Evolutionary conservation across 257 asterid species (phyloP).

Genomic region (Solanum lignicaule): DNA sequence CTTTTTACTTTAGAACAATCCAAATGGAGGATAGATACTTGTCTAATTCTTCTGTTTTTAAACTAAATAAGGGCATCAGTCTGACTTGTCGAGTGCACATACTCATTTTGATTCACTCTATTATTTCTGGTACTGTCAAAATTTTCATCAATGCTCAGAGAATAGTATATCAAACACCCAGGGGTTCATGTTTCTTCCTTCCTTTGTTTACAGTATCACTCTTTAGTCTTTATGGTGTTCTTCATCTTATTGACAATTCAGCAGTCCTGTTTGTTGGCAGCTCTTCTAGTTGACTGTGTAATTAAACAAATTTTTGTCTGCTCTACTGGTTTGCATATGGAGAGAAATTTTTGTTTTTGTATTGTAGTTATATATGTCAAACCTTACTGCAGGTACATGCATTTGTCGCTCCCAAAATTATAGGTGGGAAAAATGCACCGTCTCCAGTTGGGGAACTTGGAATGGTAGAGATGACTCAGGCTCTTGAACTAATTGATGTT

Average conservation of each 20-base stretch:
- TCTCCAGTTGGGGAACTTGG: slow-evolving; percentile 98
- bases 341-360: neutral
- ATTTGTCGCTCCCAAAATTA: slow-evolving; percentile 90
- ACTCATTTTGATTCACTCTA: neutral
- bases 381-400: slow-evolving; percentile 65
- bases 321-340: neutral
- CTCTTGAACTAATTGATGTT: slow-evolving; percentile 71
- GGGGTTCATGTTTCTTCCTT: neutral
- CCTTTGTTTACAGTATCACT: neutral
- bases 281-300: neutral
- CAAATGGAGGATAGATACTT: neutral
- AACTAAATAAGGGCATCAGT: neutral
- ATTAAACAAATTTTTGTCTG: neutral
- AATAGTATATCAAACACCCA: neutral
- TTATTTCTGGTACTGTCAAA: neutral
- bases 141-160: neutral
- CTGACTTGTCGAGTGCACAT: neutral
- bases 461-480: slow-evolving; percentile 99
- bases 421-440: slow-evolving; percentile 91
- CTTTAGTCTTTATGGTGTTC: neutral
- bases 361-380: neutral
- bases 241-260: neutral
- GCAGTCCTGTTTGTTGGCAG: neutral
- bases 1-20: neutral
- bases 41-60: neutral